Evolutionary conservation across 306 rosid species (phyloP), one percentile per base, ranked within the genome.

Genomic region (Medicago lupulina): DNA sequence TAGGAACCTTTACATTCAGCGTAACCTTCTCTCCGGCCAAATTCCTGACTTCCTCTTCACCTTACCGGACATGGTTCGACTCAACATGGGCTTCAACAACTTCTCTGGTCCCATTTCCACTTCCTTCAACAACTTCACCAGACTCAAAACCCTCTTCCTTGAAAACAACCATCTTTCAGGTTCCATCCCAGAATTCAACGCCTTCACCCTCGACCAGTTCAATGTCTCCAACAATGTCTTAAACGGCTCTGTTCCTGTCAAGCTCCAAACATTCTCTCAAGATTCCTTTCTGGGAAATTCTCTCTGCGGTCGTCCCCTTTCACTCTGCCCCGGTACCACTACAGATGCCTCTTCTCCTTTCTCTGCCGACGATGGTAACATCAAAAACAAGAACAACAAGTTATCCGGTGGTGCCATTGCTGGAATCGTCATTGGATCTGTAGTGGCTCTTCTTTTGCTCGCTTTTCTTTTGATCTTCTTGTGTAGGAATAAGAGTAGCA

Each of bases 341-440:
- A 9, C 61, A 0, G 4, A 21, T 17, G 21, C 34, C 15, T 13
- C 59, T 25, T 13, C 73, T 28, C 11, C 63, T 53, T 31, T 88
- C n/a, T 5, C 79, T 25, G 7, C 80, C 14, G 72, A 7, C 28
- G 85, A 65, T 28, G 77, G 62, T 23, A 43, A 23, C 9, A 2
- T 0, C 10, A 3, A 12, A 2, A 43, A 19, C 1, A 38, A 76
- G 18, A 81, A 57, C 28, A 82, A 50, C 7, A 83, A 79, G 67
- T 31, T 89, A 12, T 82, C 91, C 2, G 87, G 86, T 1, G 88
- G 84, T 6, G 89, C 89, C 39, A 82, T 89, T 59, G 93, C 88
- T 3, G 93, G 89, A 21, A 87, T 89, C 54, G 91, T 85, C 9
- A 59, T 87, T 16, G 93, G 91, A 43, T 89, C 93, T 28, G 79